phyloP scores from a whole-genome alignment of 352 stramenopile genomes.

The Phytophthora fragariaefolia region DNA sequence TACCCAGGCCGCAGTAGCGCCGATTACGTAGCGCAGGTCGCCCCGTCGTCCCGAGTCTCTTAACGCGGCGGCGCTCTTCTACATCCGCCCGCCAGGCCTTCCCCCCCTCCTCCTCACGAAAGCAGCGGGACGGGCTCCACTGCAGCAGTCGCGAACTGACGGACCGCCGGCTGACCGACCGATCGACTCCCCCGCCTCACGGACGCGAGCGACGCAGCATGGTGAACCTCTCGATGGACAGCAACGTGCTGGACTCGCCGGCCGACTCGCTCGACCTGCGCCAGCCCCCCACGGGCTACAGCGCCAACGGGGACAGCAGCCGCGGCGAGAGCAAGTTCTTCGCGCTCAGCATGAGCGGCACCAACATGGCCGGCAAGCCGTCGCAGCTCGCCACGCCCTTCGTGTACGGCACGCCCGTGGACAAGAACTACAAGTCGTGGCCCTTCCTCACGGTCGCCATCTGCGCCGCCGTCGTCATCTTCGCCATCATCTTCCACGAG shows the following conservation, averaged over 20 bases:
- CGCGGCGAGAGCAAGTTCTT: conserved; percentile 76
- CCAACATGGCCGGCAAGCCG: conserved; percentile 49
- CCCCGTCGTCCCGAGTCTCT: conserved; percentile 23
- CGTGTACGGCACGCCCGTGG: conserved; percentile 77
- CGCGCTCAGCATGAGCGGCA: conserved; percentile 66
- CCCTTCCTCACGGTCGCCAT: conserved; percentile 65
- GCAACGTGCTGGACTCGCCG: conserved; percentile 49
- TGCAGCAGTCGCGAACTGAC: conserved; percentile 15
- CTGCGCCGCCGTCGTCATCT: conserved; percentile 59
- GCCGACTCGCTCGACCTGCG: conserved; percentile 39
- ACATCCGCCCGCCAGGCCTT: conserved; percentile 26
- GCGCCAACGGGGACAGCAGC: conserved; percentile 36
- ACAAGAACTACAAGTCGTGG: conserved; percentile 87
- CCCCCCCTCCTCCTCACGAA: neutral
- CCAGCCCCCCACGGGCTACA: conserved; percentile 32
- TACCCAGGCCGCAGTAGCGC: conserved; percentile 16
- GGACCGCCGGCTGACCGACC: too few species aligned
- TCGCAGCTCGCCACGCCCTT: conserved; percentile 67
- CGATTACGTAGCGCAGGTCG: conserved; percentile 33
- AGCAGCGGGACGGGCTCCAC: neutral
- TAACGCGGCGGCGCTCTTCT: conserved; percentile 25
- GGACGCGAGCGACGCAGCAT: conserved; percentile 25
- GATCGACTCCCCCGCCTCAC: conserved; percentile 13
- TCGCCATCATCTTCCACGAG: conserved; percentile 76
- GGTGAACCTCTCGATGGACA: conserved; percentile 57